Evolutionary conservation across 257 asterid species (phyloP).

Genomic region (Nicotiana paniculata): DNA sequence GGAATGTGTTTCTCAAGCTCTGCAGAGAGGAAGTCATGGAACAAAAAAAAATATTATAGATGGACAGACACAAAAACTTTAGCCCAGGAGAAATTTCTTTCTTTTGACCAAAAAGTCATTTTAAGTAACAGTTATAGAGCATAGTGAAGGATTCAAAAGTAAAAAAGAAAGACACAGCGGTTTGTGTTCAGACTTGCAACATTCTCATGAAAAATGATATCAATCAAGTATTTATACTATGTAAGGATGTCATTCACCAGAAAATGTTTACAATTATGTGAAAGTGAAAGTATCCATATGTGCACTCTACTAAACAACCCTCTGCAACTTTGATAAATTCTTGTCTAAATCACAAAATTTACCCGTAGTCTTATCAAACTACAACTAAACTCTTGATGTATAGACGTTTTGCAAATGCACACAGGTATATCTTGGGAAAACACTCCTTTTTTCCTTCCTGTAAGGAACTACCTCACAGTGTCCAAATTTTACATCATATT

Average conservation of each 20-base stretch:
- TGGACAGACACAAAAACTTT: neutral
- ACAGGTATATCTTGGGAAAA: neutral
- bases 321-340: neutral
- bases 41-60: neutral
- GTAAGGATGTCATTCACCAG: neutral
- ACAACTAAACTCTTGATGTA: neutral
- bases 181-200: neutral
- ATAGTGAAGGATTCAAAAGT: neutral
- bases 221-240: neutral
- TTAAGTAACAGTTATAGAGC: neutral
- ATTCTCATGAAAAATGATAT: neutral
- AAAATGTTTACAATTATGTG: neutral
- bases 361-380: neutral
- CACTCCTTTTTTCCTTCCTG: neutral
- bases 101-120: neutral
- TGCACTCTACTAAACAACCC: neutral
- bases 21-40: slow-evolving; percentile 25
- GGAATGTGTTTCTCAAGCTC: slow-evolving; percentile 96
- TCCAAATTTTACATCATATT: neutral
- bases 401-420: neutral
- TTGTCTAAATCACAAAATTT: neutral
- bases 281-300: neutral
- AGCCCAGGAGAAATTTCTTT: neutral
- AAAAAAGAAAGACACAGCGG: neutral
- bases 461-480: neutral